Conservation (phyloP, 106 monocot species). For the Dioscorea zingiberensis region DNA sequence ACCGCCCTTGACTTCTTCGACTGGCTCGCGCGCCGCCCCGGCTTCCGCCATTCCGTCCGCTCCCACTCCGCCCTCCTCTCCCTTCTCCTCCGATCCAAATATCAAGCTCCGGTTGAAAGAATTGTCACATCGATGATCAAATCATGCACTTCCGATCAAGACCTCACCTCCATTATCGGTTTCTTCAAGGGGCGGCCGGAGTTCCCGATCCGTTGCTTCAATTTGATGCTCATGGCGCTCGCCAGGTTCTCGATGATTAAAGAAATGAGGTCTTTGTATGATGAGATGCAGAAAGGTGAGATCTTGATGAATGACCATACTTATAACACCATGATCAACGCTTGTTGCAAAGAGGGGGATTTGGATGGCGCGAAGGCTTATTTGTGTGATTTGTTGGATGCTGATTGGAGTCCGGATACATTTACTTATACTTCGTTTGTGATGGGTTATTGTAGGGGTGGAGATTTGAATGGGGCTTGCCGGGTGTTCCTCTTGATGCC, state of each 20-base stretch:
- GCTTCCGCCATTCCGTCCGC: conserved; percentile 41
- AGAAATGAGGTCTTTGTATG: conserved; percentile 45
- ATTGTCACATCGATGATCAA: conserved; percentile 52
- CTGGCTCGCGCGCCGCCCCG: conserved; percentile 36
- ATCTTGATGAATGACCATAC: conserved; percentile 41
- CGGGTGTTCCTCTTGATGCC: conserved; percentile 45
- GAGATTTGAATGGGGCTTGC: conserved; percentile 41
- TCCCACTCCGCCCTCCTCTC: conserved; percentile 50
- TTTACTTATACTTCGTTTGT: conserved; percentile 62
- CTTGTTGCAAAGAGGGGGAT: conserved; percentile 50
- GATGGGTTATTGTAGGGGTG: conserved; percentile 39
- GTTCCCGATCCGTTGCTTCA: conserved; percentile 34
- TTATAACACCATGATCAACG: conserved; percentile 67
- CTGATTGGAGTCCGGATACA: conserved; percentile 35
- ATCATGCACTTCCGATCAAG: conserved; percentile 24
- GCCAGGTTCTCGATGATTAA: conserved; percentile 31
- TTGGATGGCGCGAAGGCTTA: conserved; percentile 34
- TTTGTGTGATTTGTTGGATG: conserved; percentile 27
- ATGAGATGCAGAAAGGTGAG: conserved; percentile 30
- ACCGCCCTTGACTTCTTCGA: conserved; percentile 54
- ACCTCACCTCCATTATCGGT: conserved; percentile 20
- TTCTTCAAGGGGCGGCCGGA: conserved; percentile 5
- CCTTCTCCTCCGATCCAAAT: conserved; percentile 21
- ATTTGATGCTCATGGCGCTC: conserved; percentile 44
- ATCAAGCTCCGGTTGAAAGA: conserved; percentile 16